phyloP scores from a whole-genome alignment of 345 rosid species.

The Eucalyptus urophylla region DNA sequence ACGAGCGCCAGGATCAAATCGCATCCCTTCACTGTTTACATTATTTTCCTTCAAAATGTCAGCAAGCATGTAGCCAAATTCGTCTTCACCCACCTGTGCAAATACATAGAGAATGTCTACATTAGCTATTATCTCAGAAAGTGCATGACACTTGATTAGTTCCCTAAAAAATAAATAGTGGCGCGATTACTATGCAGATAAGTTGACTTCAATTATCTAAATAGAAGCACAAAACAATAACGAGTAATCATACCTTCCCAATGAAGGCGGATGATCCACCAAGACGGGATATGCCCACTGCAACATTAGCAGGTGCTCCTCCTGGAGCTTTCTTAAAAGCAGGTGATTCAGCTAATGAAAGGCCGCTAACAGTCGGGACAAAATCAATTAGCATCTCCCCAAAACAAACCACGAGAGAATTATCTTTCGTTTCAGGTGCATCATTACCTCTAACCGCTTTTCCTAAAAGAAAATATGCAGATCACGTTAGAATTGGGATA shows the following conservation, averaged over 20 bases:
- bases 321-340: constrained; percentile 94
- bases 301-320: constrained; percentile 98
- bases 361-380: constrained; percentile 74
- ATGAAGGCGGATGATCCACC: constrained; percentile 92
- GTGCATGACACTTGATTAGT: not conserved
- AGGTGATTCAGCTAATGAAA: constrained; percentile 81
- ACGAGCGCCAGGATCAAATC: constrained; percentile 86
- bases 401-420: constrained; percentile 72
- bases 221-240: not conserved
- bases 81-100: constrained; percentile 90
- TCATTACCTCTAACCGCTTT: constrained; percentile 43
- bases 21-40: constrained; percentile 72
- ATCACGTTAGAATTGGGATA: not conserved
- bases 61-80: constrained; percentile 95
- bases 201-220: not conserved
- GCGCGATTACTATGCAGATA: not conserved
- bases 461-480: constrained; percentile 10
- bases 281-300: constrained; percentile 87
- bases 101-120: not conserved
- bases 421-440: constrained; percentile 26
- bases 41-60: constrained; percentile 76
- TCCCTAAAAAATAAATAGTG: not conserved
- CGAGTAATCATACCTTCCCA: constrained; percentile 49
- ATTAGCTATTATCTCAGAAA: not conserved
- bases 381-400: constrained; percentile 97